A percentile compares a stretch with the other conserved stretches of the same genome.
These are phyloP conservation scores for Penicillium sp. DNA, from an alignment of 2,329 filamentous ascomycete species.

Conservation along the genomic window DNA sequence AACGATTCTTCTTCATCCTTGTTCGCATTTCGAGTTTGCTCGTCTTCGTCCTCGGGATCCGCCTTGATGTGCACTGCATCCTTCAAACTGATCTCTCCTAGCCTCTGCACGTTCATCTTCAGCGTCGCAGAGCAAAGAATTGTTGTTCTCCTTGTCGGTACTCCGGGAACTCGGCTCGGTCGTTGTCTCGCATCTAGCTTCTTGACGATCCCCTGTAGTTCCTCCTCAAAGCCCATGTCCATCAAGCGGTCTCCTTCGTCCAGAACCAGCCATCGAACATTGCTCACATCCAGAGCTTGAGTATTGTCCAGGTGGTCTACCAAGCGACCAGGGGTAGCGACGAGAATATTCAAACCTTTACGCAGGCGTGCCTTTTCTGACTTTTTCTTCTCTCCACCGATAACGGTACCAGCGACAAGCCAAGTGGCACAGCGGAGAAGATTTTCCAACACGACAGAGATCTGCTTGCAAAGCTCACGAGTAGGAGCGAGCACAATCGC, in stretches of 20 bases:
- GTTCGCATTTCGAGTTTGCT: constrained; percentile 49
- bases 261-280: constrained; percentile 88
- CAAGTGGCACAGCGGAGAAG: constrained; percentile 87
- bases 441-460: constrained; percentile 80
- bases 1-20: constrained; percentile 62
- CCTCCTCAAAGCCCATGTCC: constrained; percentile 96
- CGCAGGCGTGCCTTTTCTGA: constrained; percentile 90
- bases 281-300: constrained; percentile 81
- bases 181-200: constrained; percentile 70
- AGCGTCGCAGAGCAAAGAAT: constrained; percentile 95
- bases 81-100: constrained; percentile 93
- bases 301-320: constrained; percentile 93
- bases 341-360: constrained; percentile 93
- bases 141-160: constrained; percentile 76
- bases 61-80: constrained; percentile 86
- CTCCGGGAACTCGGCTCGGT: constrained; percentile 62
- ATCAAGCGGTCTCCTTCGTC: constrained; percentile 98
- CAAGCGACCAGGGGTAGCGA: constrained; percentile 89
- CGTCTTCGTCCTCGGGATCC: constrained; percentile 57
- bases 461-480: constrained; percentile 91
- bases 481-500: constrained; percentile 94
- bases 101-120: constrained; percentile 93
- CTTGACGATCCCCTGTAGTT: constrained; percentile 82
- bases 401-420: constrained; percentile 87
- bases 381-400: constrained; percentile 71